A percentile compares a stretch with the other conserved stretches of the same genome.
phyloP scores from a whole-genome alignment of 2,329 filamentous ascomycete genomes.

The Fusarium veterinarium region DNA sequence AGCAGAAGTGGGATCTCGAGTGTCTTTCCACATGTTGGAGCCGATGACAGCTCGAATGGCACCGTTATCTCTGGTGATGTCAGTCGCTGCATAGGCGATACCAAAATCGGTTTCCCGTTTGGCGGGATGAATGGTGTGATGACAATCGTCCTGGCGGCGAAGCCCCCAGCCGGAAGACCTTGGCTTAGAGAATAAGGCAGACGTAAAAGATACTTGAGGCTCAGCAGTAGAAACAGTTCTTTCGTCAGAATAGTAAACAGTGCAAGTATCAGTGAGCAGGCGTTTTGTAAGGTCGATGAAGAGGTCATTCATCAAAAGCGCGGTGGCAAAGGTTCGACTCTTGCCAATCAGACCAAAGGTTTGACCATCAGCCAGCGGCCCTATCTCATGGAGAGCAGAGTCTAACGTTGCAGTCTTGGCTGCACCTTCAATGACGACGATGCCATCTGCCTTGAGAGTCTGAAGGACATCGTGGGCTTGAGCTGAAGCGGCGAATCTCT shows the following conservation, averaged over 20 bases:
- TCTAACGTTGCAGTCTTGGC: neutral
- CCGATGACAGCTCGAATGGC: neutral
- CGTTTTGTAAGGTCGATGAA: neutral
- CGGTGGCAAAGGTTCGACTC: neutral
- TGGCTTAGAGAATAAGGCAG: neutral
- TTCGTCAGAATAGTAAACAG: neutral
- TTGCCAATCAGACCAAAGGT: neutral
- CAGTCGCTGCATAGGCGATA: neutral
- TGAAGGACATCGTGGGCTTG: neutral
- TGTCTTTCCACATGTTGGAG: neutral
- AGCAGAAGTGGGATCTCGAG: neutral
- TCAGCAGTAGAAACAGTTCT: neutral
- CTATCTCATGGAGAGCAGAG: neutral
- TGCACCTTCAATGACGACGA: neutral
- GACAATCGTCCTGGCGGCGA: neutral
- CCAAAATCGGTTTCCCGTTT: neutral
- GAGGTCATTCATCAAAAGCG: neutral
- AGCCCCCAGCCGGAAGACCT: neutral
- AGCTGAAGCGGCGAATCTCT: neutral
- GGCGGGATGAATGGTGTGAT: neutral
- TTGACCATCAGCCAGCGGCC: neutral
- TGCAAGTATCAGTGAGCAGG: neutral
- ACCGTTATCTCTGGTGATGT: neutral
- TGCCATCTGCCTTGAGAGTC: neutral
- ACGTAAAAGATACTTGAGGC: neutral